These are phyloP conservation scores for Pleurotus platypus DNA, from an alignment of 768 basidiomycete genomes.

Conservation along the genomic window DNA sequence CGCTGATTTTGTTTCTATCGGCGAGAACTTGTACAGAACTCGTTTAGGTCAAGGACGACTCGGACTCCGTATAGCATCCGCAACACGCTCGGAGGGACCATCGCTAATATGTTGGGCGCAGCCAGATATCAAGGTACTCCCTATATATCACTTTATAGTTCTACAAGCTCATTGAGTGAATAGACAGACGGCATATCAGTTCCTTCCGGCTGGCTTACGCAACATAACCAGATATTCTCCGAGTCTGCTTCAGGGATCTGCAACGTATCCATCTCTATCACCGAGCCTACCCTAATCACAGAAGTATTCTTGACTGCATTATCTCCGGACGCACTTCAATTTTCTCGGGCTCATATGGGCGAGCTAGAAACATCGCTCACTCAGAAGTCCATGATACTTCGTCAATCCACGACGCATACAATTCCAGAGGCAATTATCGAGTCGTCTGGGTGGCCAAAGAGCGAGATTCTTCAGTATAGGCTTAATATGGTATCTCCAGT, in stretches of 20 bases:
- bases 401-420: slow-evolving; percentile 41
- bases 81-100: not conserved
- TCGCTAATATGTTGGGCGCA: slow-evolving; percentile 29
- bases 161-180: not conserved
- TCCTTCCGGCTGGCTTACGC: slow-evolving; percentile 35
- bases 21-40: slow-evolving; percentile 26
- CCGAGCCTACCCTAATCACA: slow-evolving; percentile 35
- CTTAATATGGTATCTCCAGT: slow-evolving; percentile 68
- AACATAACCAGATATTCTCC: slow-evolving; percentile 32
- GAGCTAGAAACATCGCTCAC: slow-evolving; percentile 42
- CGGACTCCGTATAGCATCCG: slow-evolving; percentile 13
- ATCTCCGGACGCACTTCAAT: slow-evolving; percentile 44
- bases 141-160: slow-evolving; percentile 10
- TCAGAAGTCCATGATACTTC: slow-evolving; percentile 40
- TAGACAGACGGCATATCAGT: slow-evolving; percentile 33
- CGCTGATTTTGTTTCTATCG: slow-evolving; percentile 23
- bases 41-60: slow-evolving; percentile 17
- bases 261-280: slow-evolving; percentile 18
- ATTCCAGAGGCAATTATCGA: slow-evolving; percentile 12
- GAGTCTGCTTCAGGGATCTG: slow-evolving; percentile 6
- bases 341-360: slow-evolving; percentile 29
- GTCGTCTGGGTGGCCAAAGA: not conserved
- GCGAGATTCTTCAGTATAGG: slow-evolving; percentile 30
- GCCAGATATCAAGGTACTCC: slow-evolving; percentile 32
- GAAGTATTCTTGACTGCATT: slow-evolving; percentile 52